Base-by-base conservation (phyloP, 2,329 filamentous ascomycete species). In the Chaetomiaceae sp. region DNA sequence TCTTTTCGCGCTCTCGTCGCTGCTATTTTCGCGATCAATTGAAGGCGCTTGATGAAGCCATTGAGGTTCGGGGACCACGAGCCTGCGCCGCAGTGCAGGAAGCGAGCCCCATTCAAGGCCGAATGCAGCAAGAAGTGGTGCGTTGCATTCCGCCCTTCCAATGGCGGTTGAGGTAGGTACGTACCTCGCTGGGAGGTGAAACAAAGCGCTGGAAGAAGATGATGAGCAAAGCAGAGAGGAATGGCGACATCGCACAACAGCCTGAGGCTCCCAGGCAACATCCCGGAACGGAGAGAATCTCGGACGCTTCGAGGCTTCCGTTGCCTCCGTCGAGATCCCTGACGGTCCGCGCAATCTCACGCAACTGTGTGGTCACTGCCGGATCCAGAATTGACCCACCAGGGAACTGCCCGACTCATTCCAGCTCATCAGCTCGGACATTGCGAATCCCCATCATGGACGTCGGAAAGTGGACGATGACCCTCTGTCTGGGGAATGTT, bases 81-180 rank as follows among this genome's bases (percentile, higher is more conserved):
- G 48, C 52, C 37, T 43, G 45, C 51, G 47, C 44, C 52, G 47
- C 54, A 29, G 22, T 38, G 42, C 51, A 57, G 47, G 42, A 54
- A 9, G 59, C 55, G 47, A 57, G 54, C 50, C 19, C n/a, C n/a
- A 58, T 29, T n/a, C 53, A 57, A 53, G 55, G 55, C 51, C 54
- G 45, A 58, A 67, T 71, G 70, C 69, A 71, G 66, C 61, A 51
- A 55, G 64, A 70, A 68, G 70, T n/a, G n/a, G n/a, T n/a, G 69
- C 69, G 70, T 67, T 71, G 69, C 69, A 72, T 34, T 20, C n/a
- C 42, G 14, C 33, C 45, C 54, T 55, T 55, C 66, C 67, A 70
- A 69, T 69, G 39, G 54, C 39, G 43, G 39, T 46, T 47, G 34
- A 31, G 36, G 44, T 36, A 22, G 37, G 39, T 11, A n/a, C n/a